phyloP scores from a whole-genome alignment of 2,329 filamentous ascomycete genomes.

The Aspergillus ochraceoroseus region DNA sequence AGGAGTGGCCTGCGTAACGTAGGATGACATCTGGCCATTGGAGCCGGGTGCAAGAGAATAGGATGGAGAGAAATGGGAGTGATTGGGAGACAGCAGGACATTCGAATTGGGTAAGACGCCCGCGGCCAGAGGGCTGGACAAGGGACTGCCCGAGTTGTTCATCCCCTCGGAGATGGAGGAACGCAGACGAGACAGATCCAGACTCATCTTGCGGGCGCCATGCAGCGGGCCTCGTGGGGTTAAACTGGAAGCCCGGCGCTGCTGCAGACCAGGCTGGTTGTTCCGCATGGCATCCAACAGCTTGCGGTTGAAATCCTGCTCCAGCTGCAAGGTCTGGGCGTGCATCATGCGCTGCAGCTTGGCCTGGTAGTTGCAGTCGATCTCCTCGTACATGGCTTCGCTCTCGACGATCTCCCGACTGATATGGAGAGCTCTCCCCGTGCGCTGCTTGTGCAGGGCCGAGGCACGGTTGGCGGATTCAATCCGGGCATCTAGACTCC shows the following conservation, averaged over 20 bases:
- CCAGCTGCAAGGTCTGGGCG: conserved; percentile 36
- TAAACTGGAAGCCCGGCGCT: conserved; percentile 28
- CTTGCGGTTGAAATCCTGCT: conserved; percentile 37
- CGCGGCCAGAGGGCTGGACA: conserved; percentile 27
- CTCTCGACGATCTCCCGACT: conserved; percentile 81
- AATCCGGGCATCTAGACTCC: conserved; percentile 78
- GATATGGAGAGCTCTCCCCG: conserved; percentile 74
- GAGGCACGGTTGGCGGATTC: conserved; percentile 84
- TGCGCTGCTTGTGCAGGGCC: conserved; percentile 83
- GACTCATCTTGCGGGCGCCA: conserved; percentile 34
- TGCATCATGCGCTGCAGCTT: conserved; percentile 40
- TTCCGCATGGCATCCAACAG: conserved; percentile 35
- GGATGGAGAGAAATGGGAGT: conserved; percentile 21
- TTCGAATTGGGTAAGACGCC: conserved; percentile 15
- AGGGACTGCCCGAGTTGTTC: conserved; percentile 17
- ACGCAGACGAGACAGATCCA: conserved; percentile 32
- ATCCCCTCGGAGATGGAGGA: conserved; percentile 27
- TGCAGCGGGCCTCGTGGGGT: conserved; percentile 27
- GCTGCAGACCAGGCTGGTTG: conserved; percentile 22
- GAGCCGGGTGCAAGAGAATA: conserved; percentile 23
- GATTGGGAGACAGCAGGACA: conserved; percentile 27
- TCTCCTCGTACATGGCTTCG: conserved; percentile 95
- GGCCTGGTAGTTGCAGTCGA: conserved; percentile 65
- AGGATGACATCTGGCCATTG: conserved; percentile 27
- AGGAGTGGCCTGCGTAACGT: conserved; percentile 20